Evolutionary conservation across 805 yeast species (phyloP).

Genomic region (Lachancea quebecensis): DNA sequence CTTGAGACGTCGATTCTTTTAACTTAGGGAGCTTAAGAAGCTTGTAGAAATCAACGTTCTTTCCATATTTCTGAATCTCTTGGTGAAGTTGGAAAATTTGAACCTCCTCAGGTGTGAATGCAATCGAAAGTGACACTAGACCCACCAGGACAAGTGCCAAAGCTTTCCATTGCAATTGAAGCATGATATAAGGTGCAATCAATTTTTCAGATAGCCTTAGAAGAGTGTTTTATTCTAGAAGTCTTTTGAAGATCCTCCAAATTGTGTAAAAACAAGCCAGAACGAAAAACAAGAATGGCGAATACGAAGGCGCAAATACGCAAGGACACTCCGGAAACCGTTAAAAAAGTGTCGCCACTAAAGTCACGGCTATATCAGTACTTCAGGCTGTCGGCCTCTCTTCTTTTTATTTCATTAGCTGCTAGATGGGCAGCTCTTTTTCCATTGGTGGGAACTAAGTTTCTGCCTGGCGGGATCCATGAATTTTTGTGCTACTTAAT

Average conservation of each 20-base stretch:
- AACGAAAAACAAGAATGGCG: not conserved
- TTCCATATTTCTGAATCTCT: constrained; percentile 55
- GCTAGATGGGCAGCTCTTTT: constrained; percentile 45
- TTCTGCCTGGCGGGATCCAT: constrained; percentile 66
- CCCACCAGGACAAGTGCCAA: constrained; percentile 14
- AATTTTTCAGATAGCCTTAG: no score
- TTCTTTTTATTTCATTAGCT: constrained; percentile 26
- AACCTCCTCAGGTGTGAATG: constrained; percentile 59
- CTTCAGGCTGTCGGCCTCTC: constrained; percentile 21
- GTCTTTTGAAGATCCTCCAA: no score
- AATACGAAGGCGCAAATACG: not conserved
- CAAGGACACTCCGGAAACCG: constrained; percentile 14
- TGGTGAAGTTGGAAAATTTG: constrained; percentile 74
- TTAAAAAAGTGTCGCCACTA: not conserved
- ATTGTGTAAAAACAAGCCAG: no score
- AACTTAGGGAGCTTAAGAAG: constrained; percentile 45
- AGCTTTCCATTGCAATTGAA: not conserved
- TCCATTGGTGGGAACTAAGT: constrained; percentile 59
- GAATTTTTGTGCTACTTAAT: constrained; percentile 42
- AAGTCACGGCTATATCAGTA: constrained; percentile 20
- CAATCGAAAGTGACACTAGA: constrained; percentile 33
- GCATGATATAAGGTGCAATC: not conserved
- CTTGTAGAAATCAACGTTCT: constrained; percentile 56
- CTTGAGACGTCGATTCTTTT: constrained; percentile 41
- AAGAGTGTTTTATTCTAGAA: no score